A percentile compares a stretch with the other conserved stretches of the same genome.
Evolutionary conservation across 225 moss, liverwort and hornwort species (phyloP).

Genomic region (Antitrichia curtipendula): DNA sequence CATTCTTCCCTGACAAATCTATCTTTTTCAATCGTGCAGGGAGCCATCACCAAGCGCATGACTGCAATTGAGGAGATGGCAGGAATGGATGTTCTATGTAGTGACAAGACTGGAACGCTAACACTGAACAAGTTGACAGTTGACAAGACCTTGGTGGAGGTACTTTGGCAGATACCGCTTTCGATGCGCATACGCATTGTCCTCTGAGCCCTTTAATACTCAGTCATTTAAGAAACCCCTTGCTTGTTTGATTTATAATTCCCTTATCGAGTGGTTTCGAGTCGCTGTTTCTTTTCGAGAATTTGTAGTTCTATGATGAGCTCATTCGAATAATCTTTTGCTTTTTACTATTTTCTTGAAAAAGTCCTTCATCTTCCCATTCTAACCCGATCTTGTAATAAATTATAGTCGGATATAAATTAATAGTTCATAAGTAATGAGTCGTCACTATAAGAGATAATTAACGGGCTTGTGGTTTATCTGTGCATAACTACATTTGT

Average conservation of each 20-base stretch:
- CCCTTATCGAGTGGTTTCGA: background rate
- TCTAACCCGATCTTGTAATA: background rate
- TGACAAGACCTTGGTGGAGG: conserved; percentile 47
- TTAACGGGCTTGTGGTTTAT: background rate
- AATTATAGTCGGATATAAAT: background rate
- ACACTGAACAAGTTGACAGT: conserved; percentile 54
- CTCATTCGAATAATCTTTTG: background rate
- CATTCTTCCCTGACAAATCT: background rate
- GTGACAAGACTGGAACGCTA: conserved; percentile 61
- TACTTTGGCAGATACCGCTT: background rate
- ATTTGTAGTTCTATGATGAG: background rate
- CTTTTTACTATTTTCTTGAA: background rate
- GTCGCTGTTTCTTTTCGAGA: background rate
- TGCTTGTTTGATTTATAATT: background rate
- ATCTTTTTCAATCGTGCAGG: conserved; percentile 8
- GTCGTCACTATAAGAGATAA: background rate
- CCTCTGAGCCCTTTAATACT: background rate
- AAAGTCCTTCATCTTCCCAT: background rate
- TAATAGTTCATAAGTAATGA: background rate
- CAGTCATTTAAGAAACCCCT: background rate
- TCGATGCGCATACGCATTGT: background rate
- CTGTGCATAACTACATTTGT: background rate
- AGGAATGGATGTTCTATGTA: conserved; percentile 69
- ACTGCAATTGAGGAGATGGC: conserved; percentile 86
- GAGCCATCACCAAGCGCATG: conserved; percentile 82